phyloP scores from a whole-genome alignment of 192 early-diverging fungal genomes.

The Umbelopsis sp. region DNA sequence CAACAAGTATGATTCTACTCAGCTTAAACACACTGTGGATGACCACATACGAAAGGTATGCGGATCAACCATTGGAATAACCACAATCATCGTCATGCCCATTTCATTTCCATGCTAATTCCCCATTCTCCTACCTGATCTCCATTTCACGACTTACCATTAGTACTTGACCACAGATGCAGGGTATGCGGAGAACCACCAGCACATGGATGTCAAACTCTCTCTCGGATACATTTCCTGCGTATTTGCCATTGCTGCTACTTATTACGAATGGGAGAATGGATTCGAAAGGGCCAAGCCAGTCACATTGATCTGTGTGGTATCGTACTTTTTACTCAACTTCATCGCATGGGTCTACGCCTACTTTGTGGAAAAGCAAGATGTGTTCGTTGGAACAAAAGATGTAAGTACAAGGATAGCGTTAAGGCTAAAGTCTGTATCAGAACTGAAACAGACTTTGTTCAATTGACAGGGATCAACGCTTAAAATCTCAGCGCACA shows the following conservation, averaged over 20 bases:
- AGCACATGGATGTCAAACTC: constrained; percentile 81
- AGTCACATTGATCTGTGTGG: constrained; percentile 60
- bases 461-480: neutral
- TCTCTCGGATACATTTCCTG: constrained; percentile 78
- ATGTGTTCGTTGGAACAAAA: constrained; percentile 66
- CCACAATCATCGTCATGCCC: too few species aligned
- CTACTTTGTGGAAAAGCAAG: constrained; percentile 65
- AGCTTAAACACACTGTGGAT: constrained; percentile 69
- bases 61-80: neutral
- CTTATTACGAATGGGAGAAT: constrained; percentile 68
- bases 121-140: too few species aligned
- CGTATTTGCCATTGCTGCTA: constrained; percentile 71
- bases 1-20: constrained; percentile 48
- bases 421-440: too few species aligned
- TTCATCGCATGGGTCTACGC: constrained; percentile 55
- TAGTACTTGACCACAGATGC: constrained; percentile 48
- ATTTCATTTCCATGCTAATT: too few species aligned
- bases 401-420: constrained; percentile 29
- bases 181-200: constrained; percentile 71
- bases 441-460: too few species aligned
- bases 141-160: neutral
- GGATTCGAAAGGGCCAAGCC: constrained; percentile 65
- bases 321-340: constrained; percentile 50
- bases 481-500: neutral
- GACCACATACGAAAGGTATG: constrained; percentile 59